Base-by-base conservation (phyloP, 108 stramenopile genomes). In the Parietichytrium sp. region DNA sequence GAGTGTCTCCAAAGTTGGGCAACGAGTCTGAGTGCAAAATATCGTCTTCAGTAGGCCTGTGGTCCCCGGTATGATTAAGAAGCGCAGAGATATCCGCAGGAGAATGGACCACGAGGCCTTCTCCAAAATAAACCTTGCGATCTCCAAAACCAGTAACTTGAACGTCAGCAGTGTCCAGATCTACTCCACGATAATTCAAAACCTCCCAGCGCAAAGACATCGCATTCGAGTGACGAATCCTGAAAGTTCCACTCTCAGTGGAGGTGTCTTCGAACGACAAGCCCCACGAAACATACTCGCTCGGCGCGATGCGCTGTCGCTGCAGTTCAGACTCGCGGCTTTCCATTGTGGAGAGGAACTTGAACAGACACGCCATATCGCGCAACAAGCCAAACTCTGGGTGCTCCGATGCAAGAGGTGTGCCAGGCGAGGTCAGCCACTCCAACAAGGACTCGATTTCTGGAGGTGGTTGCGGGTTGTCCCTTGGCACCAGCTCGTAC, bases 291-390 rank as follows among this genome's bases (percentile, higher is more conserved):
- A 72, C 61, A 42, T 72, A 72, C 61, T 72, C 61, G 20, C 42
- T 72, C 13, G 61, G 45, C 6, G 61, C 61, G 42, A 72, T 72
- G 61, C 61, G 61, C 42, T 72, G 49, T 13, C 85, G 81, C 55
- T 48, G 30, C 33, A 85, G 77, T 36, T 81, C 82, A 4, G 85
- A 54, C 36, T 85, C 85, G 7, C 85, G 52, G 29, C 77, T 30
- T 45, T 79, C 85, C 85, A 85, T 55, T 23, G 50, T 77, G 27
- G 18, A 52, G 26, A 85, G 36, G 29, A 85, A 72, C 20, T 85
- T 85, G 79, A 78, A 85, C 80, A 85, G 15, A 30, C 61, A 82
- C 33, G 51, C 54, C 52, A 85, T 78, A 31, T 85, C 85, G 30
- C 85, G 77, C 12, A 82, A 52, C 26, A 83, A 50, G 33, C 81